Percentiles rank a stretch among this genome's conserved stretches.
phyloP scores from a whole-genome alignment of 2,329 filamentous ascomycete genomes.

The Ophiosphaerella korrae region DNA sequence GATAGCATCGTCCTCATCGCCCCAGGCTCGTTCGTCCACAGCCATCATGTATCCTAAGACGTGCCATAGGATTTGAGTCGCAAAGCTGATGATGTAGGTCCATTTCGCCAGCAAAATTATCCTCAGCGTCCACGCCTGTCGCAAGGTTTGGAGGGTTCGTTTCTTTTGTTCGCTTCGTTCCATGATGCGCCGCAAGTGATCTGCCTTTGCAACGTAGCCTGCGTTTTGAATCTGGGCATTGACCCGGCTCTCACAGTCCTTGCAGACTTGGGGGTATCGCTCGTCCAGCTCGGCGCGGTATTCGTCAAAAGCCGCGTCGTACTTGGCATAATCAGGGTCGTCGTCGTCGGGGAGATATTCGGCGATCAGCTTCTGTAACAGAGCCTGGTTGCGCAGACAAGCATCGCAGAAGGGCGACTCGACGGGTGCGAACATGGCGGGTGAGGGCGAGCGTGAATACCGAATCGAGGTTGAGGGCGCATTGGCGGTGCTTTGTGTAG shows the following conservation, averaged over 20 bases:
- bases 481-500: conserved; percentile 55
- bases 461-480: conserved; percentile 25
- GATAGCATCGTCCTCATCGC: not conserved
- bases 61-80: conserved; percentile 46
- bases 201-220: conserved; percentile 82
- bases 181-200: conserved; percentile 76
- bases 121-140: conserved; percentile 52
- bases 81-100: conserved; percentile 48
- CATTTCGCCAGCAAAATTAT: conserved; percentile 52
- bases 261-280: conserved; percentile 88
- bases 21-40: conserved; percentile 11
- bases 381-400: conserved; percentile 87
- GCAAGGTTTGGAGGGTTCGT: conserved; percentile 29
- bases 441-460: conserved; percentile 35
- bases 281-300: conserved; percentile 77
- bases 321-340: conserved; percentile 71
- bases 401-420: conserved; percentile 69
- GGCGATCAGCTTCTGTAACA: conserved; percentile 75
- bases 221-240: conserved; percentile 71
- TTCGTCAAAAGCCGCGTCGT: conserved; percentile 70
- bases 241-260: conserved; percentile 76
- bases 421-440: conserved; percentile 27
- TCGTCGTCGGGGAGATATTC: conserved; percentile 73
- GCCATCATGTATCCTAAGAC: conserved; percentile 26
- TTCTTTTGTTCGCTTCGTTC: conserved; percentile 56